Evolutionary conservation across 2,329 filamentous ascomycete species (phyloP), one percentile per base, ranked within the genome.

Genomic region (Byssothecium circinans): DNA sequence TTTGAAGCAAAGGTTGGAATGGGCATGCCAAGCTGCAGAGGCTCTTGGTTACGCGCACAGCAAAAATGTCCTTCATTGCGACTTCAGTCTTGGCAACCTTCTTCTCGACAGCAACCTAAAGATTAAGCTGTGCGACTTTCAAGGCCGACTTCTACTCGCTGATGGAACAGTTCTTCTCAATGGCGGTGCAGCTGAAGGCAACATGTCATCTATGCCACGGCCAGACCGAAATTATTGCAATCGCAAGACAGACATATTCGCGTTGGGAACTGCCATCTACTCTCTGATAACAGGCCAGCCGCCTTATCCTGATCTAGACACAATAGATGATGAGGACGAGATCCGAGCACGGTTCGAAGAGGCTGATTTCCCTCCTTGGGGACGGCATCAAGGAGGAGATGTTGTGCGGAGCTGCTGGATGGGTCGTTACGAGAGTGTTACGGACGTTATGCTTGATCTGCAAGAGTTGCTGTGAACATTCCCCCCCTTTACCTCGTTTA

Each of bases 201-300:
- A 36, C 11, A 52, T 61, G 30, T 57, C 50, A 8, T 62, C 43
- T 14, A 57, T 58, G 50, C 57, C 57, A 29, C 57, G 58, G 32
- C 12, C 19, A 14, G 39, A 54, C 43, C 38, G 35, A 14, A 44
- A 58, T 10, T 33, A 48, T 33, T 49, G 54, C 11, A 49, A 57
- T 40, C 12, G 18, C 2, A 57, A 52, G 25, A 59, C 54, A 8
- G 55, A 63, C 41, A 51, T 62, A 22, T 64, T 64, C 34, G 54
- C 61, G 32, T 43, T 63, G 12, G 55, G 60, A 8, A 54, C 58
- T 10, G 39, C 53, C 3, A 54, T 65, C 10, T 63, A 60, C 41
- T 39, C 50, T 27, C 62, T 60, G 15, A 53, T 62, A 25, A 49
- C 39, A 4, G 51, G 45, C 11, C 45, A 52, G 18, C 41, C 41